Conservation (phyloP, 805 yeast species). For the Wickerhamiella bombiphila region DNA sequence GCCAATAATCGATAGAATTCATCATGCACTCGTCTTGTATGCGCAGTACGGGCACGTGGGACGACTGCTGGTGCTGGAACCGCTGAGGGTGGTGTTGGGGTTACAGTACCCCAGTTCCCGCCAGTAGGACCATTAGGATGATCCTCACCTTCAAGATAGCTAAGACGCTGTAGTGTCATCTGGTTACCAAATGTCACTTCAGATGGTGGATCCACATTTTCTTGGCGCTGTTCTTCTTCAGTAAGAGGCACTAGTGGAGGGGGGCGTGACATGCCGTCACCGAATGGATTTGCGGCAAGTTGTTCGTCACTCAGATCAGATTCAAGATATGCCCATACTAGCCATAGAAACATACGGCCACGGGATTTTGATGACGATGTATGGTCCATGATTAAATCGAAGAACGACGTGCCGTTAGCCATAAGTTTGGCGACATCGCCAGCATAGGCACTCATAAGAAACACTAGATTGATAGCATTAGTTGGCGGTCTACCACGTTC, state of each 20-base stretch:
- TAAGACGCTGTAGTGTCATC: conserved; percentile 27
- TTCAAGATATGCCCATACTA: conserved; percentile 66
- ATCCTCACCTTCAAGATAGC: conserved; percentile 21
- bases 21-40: conserved; percentile 10
- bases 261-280: conserved; percentile 27
- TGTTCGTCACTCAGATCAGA: conserved; percentile 45
- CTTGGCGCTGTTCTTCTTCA: conserved; percentile 21
- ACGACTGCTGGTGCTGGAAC: conserved; percentile 7
- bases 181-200: conserved; percentile 32
- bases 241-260: conserved; percentile 26
- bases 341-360: conserved; percentile 67
- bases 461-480: conserved; percentile 65
- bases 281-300: conserved; percentile 45
- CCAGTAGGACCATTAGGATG: conserved; percentile 6
- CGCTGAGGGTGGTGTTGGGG: conserved; percentile 1
- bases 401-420: conserved; percentile 20
- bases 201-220: conserved; percentile 31
- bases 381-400: conserved; percentile 50
- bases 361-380: conserved; percentile 49
- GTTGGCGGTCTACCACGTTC: conserved; percentile 28
- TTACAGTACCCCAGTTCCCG: neutral
- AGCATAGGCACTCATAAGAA: conserved; percentile 49
- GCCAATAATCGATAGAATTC: conserved; percentile 12
- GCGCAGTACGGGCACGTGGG: conserved; percentile 13
- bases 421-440: conserved; percentile 35